Evolutionary conservation across 2,329 filamentous ascomycete species (phyloP).

Genomic region (Aspergillus novofumigatus): DNA sequence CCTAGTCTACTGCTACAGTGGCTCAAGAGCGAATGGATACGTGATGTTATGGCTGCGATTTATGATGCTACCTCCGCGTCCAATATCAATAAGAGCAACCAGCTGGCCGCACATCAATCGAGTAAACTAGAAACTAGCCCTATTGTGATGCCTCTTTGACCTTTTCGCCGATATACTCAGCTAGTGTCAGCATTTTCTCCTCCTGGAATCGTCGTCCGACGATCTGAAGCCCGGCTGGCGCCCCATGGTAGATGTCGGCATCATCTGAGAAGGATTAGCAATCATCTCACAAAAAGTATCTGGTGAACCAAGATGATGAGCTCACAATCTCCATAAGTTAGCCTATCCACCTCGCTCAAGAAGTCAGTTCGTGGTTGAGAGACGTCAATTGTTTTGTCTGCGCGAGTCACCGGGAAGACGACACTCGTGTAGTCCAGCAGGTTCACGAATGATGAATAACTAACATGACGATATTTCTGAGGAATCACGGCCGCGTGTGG

Average conservation of each 20-base stretch:
- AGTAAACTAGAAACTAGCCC: background rate
- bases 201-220: conserved; percentile 49
- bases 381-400: conserved; percentile 49
- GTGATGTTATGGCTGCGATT: background rate
- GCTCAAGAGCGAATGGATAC: background rate
- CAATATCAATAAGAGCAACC: background rate
- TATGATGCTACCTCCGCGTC: background rate
- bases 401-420: conserved; percentile 53
- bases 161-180: conserved; percentile 35
- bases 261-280: conserved; percentile 37
- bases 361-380: conserved; percentile 35
- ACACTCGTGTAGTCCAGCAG: conserved; percentile 54
- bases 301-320: conserved; percentile 1
- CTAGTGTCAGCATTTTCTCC: conserved; percentile 47
- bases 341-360: conserved; percentile 40
- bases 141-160: background rate
- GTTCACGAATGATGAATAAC: conserved; percentile 49
- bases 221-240: conserved; percentile 47
- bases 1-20: background rate
- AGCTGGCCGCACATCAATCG: background rate
- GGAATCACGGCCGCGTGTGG: conserved; percentile 41
- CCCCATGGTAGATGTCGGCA: conserved; percentile 46
- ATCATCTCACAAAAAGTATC: background rate
- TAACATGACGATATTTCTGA: conserved; percentile 44
- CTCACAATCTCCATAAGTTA: conserved; percentile 49